Base-by-base conservation (phyloP, 2,329 filamentous ascomycete genomes). In the Alternaria solani region DNA sequence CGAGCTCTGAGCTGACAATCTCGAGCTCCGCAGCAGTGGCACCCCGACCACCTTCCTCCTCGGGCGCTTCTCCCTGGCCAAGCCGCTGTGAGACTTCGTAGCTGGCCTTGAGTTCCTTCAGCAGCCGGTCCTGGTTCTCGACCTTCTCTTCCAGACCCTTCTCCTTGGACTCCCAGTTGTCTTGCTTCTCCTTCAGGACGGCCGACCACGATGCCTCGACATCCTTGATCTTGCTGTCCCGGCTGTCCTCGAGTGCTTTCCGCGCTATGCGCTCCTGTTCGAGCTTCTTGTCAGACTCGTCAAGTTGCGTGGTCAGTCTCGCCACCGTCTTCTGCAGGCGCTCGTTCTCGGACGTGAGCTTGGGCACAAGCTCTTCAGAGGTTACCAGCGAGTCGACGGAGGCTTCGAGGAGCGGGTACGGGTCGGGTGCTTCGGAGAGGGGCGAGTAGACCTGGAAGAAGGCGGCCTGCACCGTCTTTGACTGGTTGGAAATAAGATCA, bases 131-230 rank as follows among this genome's bases (percentile, higher is more conserved):
- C 75, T 99, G 94, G 70, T 91, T 96, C 78, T 97, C 94, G 3
- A 96, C 85, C 80, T 97, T 98, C 70, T 98, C 94, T 73, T 97
- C 93, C 61, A 97, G 80, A 28, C 87, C 89, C 81, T 91, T 92
- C 81, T 99, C 95, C 76, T 96, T 97, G 8, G 94, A 89, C 55
- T 91, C 89, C 95, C 95, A 99, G 75, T 99, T 99, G 77, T 94
- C 93, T 71, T 92, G 91, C 81, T 97, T 97, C 83, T 99, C 95
- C 57, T 91, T 89, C 51, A 99, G 78, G 5, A 97, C 94, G 25
- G 92, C 93, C 12, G 88, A 87, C 94, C 95, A 99, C 3, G 93
- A 95, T 14, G 87, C 82, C 79, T 98, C 93, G 2, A 98, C 89
- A 66, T 97, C 94, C 79, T 94, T 96, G 59, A 96, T 91, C 75